Conservation (phyloP, 106 monocot species). For the Dioscorea dumetorum region DNA sequence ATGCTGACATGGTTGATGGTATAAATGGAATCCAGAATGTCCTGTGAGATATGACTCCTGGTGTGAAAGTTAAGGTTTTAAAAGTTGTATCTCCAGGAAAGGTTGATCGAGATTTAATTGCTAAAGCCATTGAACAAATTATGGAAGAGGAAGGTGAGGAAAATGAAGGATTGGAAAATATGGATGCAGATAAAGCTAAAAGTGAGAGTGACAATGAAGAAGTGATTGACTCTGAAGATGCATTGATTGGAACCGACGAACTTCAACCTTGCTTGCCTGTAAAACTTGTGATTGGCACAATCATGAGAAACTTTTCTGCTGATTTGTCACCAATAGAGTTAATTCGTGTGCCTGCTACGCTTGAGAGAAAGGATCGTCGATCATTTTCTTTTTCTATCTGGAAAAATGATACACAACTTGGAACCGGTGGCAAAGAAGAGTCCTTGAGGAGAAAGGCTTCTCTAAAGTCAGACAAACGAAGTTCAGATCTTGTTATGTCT, state of each 20-base stretch:
- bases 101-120: conserved; percentile 70
- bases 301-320: conserved; percentile 28
- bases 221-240: conserved; percentile 30
- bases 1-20: conserved; percentile 48
- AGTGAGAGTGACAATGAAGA: conserved; percentile 45
- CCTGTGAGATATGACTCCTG: conserved; percentile 63
- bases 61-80: conserved; percentile 68
- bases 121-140: conserved; percentile 83
- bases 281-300: conserved; percentile 45
- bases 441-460: conserved; percentile 16
- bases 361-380: conserved; percentile 39
- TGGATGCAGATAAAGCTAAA: conserved; percentile 32
- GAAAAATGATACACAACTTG: conserved; percentile 30
- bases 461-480: conserved; percentile 19
- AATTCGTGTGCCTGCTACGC: conserved; percentile 60
- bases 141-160: conserved; percentile 78
- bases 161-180: conserved; percentile 38
- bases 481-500: conserved; percentile 47
- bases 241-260: conserved; percentile 16
- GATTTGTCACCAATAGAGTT: conserved; percentile 30
- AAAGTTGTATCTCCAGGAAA: conserved; percentile 66
- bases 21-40: conserved; percentile 50
- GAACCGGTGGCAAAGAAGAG: conserved; percentile 16
- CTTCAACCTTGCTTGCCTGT: conserved; percentile 41
- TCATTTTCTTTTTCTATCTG: conserved; percentile 73